These are phyloP conservation scores for Salix exigua DNA, from an alignment of 345 rosid genomes.

Conservation along the genomic window DNA sequence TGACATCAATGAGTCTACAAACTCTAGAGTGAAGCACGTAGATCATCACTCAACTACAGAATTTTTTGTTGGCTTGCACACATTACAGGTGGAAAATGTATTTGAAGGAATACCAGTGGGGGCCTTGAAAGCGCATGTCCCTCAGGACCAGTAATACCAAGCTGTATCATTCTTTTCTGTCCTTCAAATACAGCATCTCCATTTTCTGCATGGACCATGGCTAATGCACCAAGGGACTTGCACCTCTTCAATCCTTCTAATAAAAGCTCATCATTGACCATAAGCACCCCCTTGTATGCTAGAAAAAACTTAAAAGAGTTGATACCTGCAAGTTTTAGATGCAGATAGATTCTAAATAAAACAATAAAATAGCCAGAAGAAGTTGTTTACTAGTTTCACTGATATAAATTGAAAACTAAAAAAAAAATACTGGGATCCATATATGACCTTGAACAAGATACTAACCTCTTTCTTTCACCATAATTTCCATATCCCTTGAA, in stretches of 20 bases:
- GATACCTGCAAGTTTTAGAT: slow-evolving; percentile 51
- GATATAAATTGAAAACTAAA: neutral
- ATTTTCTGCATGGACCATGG: slow-evolving; percentile 99
- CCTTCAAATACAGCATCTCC: slow-evolving; percentile 98
- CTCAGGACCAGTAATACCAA: slow-evolving; percentile 94
- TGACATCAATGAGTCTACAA: neutral
- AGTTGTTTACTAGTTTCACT: neutral
- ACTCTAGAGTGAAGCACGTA: neutral
- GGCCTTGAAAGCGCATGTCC: slow-evolving; percentile 98
- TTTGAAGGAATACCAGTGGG: slow-evolving; percentile 55
- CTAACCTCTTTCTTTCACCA: slow-evolving; percentile 85
- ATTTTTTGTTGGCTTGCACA: neutral
- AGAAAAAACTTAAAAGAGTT: slow-evolving; percentile 97
- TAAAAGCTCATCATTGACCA: slow-evolving; percentile 83
- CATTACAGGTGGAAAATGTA: neutral
- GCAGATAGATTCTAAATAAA: neutral
- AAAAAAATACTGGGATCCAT: neutral
- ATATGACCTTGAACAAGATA: neutral
- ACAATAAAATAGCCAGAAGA: neutral
- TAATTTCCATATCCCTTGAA: slow-evolving; percentile 76
- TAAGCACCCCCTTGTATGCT: slow-evolving; percentile 84
- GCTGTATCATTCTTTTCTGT: slow-evolving; percentile 82
- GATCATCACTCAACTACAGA: neutral
- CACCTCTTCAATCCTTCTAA: slow-evolving; percentile 78
- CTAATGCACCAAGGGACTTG: slow-evolving; percentile 91